Evolutionary conservation across 2,329 filamentous ascomycete species (phyloP).

Genomic region (Ophiostoma tasmaniense): DNA sequence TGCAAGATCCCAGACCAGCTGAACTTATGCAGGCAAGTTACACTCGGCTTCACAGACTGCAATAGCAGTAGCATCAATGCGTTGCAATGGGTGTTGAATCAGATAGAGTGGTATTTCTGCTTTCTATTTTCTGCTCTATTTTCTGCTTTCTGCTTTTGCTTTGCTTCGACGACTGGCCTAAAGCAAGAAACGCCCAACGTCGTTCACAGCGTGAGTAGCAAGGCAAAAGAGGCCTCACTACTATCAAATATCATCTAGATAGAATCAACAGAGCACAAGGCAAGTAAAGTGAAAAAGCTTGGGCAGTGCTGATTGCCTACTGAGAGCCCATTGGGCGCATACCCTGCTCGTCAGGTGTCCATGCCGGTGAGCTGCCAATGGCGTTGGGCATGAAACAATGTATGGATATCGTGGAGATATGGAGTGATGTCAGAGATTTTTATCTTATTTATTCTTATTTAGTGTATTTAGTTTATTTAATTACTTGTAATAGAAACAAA

Average conservation of each 20-base stretch:
- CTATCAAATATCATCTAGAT: not conserved
- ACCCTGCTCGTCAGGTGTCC: slow-evolving; percentile 7
- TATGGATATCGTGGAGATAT: not conserved
- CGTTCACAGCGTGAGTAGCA: too few relatives aligned
- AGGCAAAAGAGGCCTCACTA: too few relatives aligned
- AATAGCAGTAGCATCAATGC: not conserved
- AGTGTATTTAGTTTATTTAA: too few relatives aligned
- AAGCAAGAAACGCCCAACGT: too few relatives aligned
- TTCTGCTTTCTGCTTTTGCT: too few relatives aligned
- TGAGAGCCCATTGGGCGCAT: slow-evolving; percentile 8
- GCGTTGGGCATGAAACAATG: not conserved
- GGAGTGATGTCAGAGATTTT: too few relatives aligned
- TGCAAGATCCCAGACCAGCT: not conserved
- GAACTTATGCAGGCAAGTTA: not conserved
- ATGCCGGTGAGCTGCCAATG: not conserved
- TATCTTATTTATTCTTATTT: too few relatives aligned
- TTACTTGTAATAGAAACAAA: not conserved
- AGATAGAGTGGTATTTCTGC: too few relatives aligned
- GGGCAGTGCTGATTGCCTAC: too few relatives aligned
- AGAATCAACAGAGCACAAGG: not conserved
- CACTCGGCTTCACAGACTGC: not conserved
- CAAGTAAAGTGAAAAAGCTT: not conserved
- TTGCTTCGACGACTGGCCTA: too few relatives aligned
- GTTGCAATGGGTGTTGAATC: too few relatives aligned
- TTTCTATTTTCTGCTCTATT: too few relatives aligned